phyloP scores from a whole-genome alignment of 495 filamentous ascomycete species.

The Parmelia sp. region DNA sequence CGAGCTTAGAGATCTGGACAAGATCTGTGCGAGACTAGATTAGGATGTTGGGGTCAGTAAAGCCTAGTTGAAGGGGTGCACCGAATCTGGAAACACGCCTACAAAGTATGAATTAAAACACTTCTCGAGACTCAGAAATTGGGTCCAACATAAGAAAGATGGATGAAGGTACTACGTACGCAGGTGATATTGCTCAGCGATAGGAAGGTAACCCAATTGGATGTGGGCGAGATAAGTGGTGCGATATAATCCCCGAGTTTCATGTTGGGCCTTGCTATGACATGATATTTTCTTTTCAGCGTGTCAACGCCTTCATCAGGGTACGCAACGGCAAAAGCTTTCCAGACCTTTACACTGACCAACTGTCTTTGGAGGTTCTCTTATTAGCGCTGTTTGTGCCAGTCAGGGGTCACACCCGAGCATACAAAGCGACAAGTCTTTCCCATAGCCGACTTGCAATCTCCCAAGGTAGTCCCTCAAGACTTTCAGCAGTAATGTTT shows the following conservation, averaged over 20 bases:
- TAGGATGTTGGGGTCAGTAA: not conserved
- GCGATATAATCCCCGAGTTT: slow-evolving; percentile 20
- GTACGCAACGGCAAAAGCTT: slow-evolving; percentile 25
- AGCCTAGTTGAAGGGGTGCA: not conserved
- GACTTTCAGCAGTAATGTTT: slow-evolving; percentile 23
- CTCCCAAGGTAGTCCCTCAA: slow-evolving; percentile 23
- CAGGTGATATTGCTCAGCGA: slow-evolving; percentile 26
- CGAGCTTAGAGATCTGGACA: slow-evolving; percentile 23
- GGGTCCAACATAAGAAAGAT: not conserved
- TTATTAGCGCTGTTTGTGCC: not conserved
- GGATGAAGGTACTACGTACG: not conserved
- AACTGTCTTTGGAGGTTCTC: slow-evolving; percentile 19
- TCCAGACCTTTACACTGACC: slow-evolving; percentile 29
- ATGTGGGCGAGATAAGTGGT: slow-evolving; percentile 19
- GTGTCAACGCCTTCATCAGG: slow-evolving; percentile 15
- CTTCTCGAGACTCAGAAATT: not conserved
- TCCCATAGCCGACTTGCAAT: slow-evolving; percentile 25
- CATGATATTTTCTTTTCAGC: slow-evolving; percentile 18
- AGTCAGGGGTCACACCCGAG: not conserved
- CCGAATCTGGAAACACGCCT: not conserved
- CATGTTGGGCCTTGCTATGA: slow-evolving; percentile 18
- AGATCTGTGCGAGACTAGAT: slow-evolving; percentile 18
- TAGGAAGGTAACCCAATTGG: slow-evolving; percentile 27
- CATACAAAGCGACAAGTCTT: slow-evolving; percentile 17
- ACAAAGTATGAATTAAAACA: not conserved